Conservation (phyloP, 345 rosid genomes). For the Populus nigra region DNA sequence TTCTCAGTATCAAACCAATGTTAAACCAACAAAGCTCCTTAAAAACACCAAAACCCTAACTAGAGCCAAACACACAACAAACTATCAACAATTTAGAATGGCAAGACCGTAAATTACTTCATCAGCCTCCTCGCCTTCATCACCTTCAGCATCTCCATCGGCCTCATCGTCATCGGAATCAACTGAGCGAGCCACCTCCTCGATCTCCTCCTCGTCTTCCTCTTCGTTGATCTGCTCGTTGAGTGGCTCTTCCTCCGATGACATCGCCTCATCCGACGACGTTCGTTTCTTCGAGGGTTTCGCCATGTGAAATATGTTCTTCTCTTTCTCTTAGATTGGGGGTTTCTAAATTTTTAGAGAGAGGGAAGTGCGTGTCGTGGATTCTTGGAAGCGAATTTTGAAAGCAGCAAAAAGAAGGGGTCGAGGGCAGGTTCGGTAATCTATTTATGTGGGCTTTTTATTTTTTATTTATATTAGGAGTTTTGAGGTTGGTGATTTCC, state of each 20-base stretch:
- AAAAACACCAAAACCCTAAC: not conserved
- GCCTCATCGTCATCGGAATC: conserved; percentile 65
- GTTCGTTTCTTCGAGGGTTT: conserved; percentile 47
- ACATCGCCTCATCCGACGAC: conserved; percentile 70
- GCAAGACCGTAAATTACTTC: conserved; percentile 35
- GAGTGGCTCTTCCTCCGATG: conserved; percentile 63
- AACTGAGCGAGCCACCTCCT: conserved; percentile 87
- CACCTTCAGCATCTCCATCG: conserved; percentile 21
- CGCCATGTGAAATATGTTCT: conserved; percentile 32
- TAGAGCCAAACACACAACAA: conserved; percentile 9
- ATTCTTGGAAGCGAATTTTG: conserved; percentile 7
- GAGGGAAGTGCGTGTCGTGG: not conserved
- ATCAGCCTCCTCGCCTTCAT: conserved; percentile 30
- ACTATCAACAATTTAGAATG: not conserved
- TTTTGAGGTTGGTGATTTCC: conserved; percentile 24
- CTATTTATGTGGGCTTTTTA: not conserved
- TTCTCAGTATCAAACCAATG: not conserved
- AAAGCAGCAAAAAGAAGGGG: not conserved
- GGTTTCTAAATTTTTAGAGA: conserved; percentile 25
- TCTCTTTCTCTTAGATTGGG: conserved; percentile 34
- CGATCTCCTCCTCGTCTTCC: conserved; percentile 94
- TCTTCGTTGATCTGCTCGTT: conserved; percentile 66
- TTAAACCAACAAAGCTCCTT: not conserved
- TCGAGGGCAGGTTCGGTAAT: not conserved
- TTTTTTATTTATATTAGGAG: not conserved